A percentile compares a stretch with the other conserved stretches of the same genome.
Evolutionary conservation across 768 basidiomycete genomes (phyloP).

Genomic region (Collybia mongolica): DNA sequence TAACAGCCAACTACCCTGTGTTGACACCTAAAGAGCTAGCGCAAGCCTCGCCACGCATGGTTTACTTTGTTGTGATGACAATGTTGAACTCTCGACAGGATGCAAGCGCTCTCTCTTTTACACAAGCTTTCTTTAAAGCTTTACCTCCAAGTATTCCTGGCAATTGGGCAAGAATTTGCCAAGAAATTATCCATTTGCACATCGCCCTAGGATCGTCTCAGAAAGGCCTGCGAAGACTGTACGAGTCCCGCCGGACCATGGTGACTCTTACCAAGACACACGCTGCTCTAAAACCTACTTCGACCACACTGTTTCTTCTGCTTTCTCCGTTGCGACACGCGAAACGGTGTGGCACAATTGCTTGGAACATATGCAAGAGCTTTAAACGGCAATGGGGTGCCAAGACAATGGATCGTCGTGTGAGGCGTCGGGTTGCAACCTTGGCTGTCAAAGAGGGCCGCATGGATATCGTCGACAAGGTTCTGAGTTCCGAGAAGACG

Average conservation of each 20-base stretch:
- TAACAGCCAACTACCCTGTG: slow-evolving; percentile 41
- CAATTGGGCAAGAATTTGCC: slow-evolving; percentile 31
- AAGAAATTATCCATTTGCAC: slow-evolving; percentile 57
- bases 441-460: slow-evolving; percentile 69
- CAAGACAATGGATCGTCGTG: slow-evolving; percentile 51
- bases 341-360: slow-evolving; percentile 54
- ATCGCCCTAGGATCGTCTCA: slow-evolving; percentile 31
- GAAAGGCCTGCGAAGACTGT: slow-evolving; percentile 41
- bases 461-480: slow-evolving; percentile 42
- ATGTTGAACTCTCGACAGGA: slow-evolving; percentile 42
- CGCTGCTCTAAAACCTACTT: slow-evolving; percentile 50
- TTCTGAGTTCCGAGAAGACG: slow-evolving; percentile 19
- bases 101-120: slow-evolving; percentile 40
- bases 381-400: slow-evolving; percentile 59
- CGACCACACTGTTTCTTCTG: slow-evolving; percentile 58
- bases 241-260: slow-evolving; percentile 42
- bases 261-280: slow-evolving; percentile 43
- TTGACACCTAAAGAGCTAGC: slow-evolving; percentile 30
- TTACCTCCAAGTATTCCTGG: slow-evolving; percentile 43
- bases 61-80: slow-evolving; percentile 43
- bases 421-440: slow-evolving; percentile 55
- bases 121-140: slow-evolving; percentile 45
- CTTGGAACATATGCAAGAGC: slow-evolving; percentile 37
- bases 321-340: slow-evolving; percentile 49
- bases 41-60: slow-evolving; percentile 37